Base-by-base conservation (phyloP, 1,284 basidiomycete species). In the Neolentinus lepideus region DNA sequence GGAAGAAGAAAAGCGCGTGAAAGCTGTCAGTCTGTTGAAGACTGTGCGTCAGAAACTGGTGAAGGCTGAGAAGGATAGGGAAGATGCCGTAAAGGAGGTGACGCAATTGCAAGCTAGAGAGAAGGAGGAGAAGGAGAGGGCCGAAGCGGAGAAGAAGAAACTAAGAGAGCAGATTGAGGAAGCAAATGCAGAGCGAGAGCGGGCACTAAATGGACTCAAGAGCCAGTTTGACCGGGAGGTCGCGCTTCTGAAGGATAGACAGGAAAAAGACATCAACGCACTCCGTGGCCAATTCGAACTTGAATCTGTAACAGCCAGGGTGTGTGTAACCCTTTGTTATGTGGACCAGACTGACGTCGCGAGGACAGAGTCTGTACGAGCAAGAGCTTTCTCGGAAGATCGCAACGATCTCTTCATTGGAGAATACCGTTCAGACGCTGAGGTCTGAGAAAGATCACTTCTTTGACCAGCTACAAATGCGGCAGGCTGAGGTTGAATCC, bases 1-100 rank as follows among this genome's bases (percentile, higher is more conserved):
- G 60, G 94, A 97, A 66, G 94, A 97, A 68, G 94, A 98, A 70
- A 97, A 97, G 69, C 84, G 94, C 12, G 81, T 84, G n/a, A 98
- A 97, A 66, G 93, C 94, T 0, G 88, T 97, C 58, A 87, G 84
- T 52, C 72, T 96, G 29, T 74, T 98, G 59, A 96, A 96, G 74
- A 89, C 92, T 1, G 90, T 97, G n/a, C 75, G 94, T 53, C 86
- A 92, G 69, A 97, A 96, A 69, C 74, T 94, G 21, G 90, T 95
- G 47, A 96, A 94, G 68, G 84, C 91, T 2, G 94, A 97, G 70
- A 93, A 92, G 73, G 94, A 96, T 29, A 84, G 84, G 64, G 94
- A 96, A 56, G 92, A 94, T 58, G 74, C 77, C 1, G 54, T 76
- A 54, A 85, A 82, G 64, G 87, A 90, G 59, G 61, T 75, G 24